A percentile compares a stretch with the other conserved stretches of the same genome.
These are phyloP conservation scores for Sordaria brevicollis DNA, from an alignment of 495 filamentous ascomycete genomes.

Conservation along the genomic window DNA sequence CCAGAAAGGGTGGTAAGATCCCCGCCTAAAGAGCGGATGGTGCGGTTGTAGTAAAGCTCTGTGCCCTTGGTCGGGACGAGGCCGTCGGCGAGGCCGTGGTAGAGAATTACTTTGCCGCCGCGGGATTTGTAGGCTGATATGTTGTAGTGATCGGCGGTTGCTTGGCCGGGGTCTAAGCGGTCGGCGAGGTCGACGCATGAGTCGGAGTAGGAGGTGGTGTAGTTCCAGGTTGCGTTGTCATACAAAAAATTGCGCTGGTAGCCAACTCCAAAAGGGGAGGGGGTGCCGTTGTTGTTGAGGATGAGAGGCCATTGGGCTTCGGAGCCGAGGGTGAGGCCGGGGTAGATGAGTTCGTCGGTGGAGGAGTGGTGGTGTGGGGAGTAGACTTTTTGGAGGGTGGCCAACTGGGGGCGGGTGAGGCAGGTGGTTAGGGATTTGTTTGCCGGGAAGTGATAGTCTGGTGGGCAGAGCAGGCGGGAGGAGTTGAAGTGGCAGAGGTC, in stretches of 20 bases:
- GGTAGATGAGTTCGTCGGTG: slow-evolving; percentile 43
- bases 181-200: slow-evolving; percentile 13
- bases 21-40: slow-evolving; percentile 15
- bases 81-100: slow-evolving; percentile 45
- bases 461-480: slow-evolving; percentile 41
- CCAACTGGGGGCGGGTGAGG: slow-evolving; percentile 45
- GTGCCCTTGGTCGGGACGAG: slow-evolving; percentile 35
- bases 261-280: slow-evolving; percentile 23
- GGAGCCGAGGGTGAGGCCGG: slow-evolving; percentile 30
- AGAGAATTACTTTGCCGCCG: slow-evolving; percentile 47
- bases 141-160: slow-evolving; percentile 36
- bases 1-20: slow-evolving; percentile 1
- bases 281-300: slow-evolving; percentile 2
- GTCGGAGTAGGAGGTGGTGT: slow-evolving; percentile 15
- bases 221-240: slow-evolving; percentile 31
- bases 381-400: slow-evolving; percentile 45
- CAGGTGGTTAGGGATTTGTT: slow-evolving; percentile 29
- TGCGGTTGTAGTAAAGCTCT: slow-evolving; percentile 32
- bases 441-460: slow-evolving; percentile 6
- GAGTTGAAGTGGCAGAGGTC: slow-evolving; percentile 46
- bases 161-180: slow-evolving; percentile 25
- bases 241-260: slow-evolving; percentile 33
- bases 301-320: slow-evolving; percentile 18
- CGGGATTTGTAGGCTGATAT: slow-evolving; percentile 29
- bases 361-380: slow-evolving; percentile 37